Conservation (phyloP, 2,329 filamentous ascomycete species). For the Amylocarpus encephaloides region DNA sequence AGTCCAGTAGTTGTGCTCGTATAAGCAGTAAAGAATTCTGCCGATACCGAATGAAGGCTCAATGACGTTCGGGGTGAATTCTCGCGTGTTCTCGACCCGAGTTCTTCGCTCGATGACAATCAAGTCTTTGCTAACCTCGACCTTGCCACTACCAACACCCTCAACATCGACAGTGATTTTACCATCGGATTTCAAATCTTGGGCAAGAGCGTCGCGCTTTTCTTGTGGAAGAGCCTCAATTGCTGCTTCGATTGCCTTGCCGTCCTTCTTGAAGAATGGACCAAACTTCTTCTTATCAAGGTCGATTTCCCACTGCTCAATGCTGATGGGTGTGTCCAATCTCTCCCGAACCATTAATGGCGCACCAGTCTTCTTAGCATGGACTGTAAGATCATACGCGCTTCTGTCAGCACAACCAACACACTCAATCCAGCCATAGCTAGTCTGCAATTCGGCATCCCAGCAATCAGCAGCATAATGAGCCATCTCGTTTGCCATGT, state of each 20-base stretch:
- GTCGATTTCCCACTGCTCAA: slow-evolving; percentile 84
- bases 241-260: slow-evolving; percentile 75
- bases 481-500: slow-evolving; percentile 87
- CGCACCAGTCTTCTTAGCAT: slow-evolving; percentile 86
- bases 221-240: slow-evolving; percentile 66
- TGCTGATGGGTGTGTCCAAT: slow-evolving; percentile 66
- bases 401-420: slow-evolving; percentile 94
- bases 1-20: slow-evolving; percentile 95
- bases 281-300: slow-evolving; percentile 95
- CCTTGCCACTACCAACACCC: slow-evolving; percentile 60
- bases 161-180: slow-evolving; percentile 73
- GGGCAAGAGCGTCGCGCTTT: slow-evolving; percentile 70
- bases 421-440: slow-evolving; percentile 96
- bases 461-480: slow-evolving; percentile 97
- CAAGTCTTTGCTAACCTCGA: slow-evolving; percentile 72
- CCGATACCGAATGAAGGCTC: slow-evolving; percentile 98
- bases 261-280: slow-evolving; percentile 90
- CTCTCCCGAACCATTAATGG: slow-evolving; percentile 80
- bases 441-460: slow-evolving; percentile 90
- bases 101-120: slow-evolving; percentile 80
- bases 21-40: slow-evolving; percentile 83
- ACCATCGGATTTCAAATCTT: slow-evolving; percentile 65
- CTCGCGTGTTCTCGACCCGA: slow-evolving; percentile 73
- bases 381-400: slow-evolving; percentile 88
- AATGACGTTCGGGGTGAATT: slow-evolving; percentile 93